Evolutionary conservation across 1,284 basidiomycete species (phyloP), one percentile per base, ranked within the genome.

Genomic region (Ustilago lituana): DNA sequence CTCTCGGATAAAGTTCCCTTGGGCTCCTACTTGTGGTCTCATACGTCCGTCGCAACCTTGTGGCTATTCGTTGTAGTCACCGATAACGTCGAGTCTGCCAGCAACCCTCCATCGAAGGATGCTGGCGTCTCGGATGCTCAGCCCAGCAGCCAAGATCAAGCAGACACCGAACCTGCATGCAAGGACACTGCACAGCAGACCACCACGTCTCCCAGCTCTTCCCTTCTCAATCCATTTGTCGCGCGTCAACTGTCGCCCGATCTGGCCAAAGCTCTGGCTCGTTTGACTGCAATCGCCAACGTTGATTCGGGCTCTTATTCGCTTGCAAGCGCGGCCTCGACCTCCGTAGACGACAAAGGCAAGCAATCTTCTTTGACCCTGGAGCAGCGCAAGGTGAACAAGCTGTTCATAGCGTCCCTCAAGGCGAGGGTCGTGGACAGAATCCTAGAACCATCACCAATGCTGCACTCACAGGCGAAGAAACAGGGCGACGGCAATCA

Each of bases 361-460:
- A 66, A 66, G 31, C 43, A 19, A 19, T 24, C 57, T 12, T n/a
- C 26, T 9, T 31, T 66, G 8, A 52, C 63, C n/a, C 44, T 39
- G 9, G 43, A 56, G n/a, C 57, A 66, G 33, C 45, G 43, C 7
- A 17, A 47, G 35, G 62, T 56, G 17, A 55, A 65, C 43, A 47
- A 39, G 27, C 48, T 51, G 33, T 65, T 59, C 38, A 47, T 55
- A 41, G 29, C 47, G 9, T 36, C 62, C 8, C 14, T 55, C 38
- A 55, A 39, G 19, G 19, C 43, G 8, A 59, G 48, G 17, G 8
- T 29, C 17, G 14, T 51, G 43, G 47, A 55, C 22, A 24, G 15
- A 6, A 32, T 65, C 4, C 33, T 26, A 8, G n/a, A n/a, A n/a
- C n/a, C n/a, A n/a, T n/a, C n/a, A n/a, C n/a, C n/a, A n/a, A n/a